Percentiles rank a stretch among this genome's conserved stretches.
These are phyloP conservation scores for Leccinum pachyderme DNA, from an alignment of 1,284 basidiomycete species.

Conservation along the genomic window DNA sequence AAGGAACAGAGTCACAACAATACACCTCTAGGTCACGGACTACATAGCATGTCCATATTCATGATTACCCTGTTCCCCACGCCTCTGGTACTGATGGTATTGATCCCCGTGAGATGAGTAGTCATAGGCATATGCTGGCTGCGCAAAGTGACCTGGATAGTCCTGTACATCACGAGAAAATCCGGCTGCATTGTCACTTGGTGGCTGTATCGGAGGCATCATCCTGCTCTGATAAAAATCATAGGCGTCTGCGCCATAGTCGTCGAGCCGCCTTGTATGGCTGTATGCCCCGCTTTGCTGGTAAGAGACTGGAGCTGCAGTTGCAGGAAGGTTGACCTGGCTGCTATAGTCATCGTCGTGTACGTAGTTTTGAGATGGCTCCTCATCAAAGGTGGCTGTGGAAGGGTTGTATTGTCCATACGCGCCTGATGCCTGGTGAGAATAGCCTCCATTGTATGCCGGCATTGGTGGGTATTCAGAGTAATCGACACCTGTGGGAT, in stretches of 20 bases:
- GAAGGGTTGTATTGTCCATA: constrained; percentile 59
- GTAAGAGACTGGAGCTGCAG: constrained; percentile 55
- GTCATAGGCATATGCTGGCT: constrained; percentile 28
- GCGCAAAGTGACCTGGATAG: constrained; percentile 34
- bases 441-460: constrained; percentile 56
- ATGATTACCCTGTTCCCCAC: constrained; percentile 26
- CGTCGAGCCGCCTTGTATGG: constrained; percentile 31
- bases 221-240: constrained; percentile 53
- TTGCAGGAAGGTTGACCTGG: constrained; percentile 51
- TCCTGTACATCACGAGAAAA: constrained; percentile 36
- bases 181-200: constrained; percentile 22
- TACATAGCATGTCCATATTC: constrained; percentile 37
- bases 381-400: constrained; percentile 51
- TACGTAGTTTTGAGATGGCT: constrained; percentile 38
- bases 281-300: constrained; percentile 31
- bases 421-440: constrained; percentile 46
- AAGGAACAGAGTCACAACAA: constrained; percentile 15
- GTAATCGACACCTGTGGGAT: constrained; percentile 42
- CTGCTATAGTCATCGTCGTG: constrained; percentile 69
- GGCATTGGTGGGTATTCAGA: constrained; percentile 73
- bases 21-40: constrained; percentile 14
- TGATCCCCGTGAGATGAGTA: constrained; percentile 31
- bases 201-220: constrained; percentile 28
- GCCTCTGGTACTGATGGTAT: constrained; percentile 32
- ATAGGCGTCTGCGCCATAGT: constrained; percentile 40